Percentiles rank a stretch among this genome's conserved stretches.
Conservation (phyloP, 805 yeast species). For the Pichia cabralensis region DNA sequence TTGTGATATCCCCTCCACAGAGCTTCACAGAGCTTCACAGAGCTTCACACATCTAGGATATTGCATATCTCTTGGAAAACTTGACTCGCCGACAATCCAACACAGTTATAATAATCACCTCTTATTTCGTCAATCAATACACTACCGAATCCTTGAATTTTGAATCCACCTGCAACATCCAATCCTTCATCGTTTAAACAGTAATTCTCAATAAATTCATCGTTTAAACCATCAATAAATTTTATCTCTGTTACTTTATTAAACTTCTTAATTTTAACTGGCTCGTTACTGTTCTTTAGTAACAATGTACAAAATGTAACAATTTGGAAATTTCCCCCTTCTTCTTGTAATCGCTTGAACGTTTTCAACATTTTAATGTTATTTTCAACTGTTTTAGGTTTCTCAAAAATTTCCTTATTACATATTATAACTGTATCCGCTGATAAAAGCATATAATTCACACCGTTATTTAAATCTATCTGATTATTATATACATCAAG, state of each 20-base stretch:
- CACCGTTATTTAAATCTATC: constrained; percentile 6
- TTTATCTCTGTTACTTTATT: constrained; percentile 20
- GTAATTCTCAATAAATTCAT: constrained; percentile 50
- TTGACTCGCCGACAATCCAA: constrained; percentile 69
- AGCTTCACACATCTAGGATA: too few relatives aligned
- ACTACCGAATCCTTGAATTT: constrained; percentile 67
- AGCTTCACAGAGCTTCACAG: too few relatives aligned
- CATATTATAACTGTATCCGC: constrained; percentile 76
- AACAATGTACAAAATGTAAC: constrained; percentile 10
- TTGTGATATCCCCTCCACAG: too few relatives aligned
- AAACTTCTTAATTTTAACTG: not conserved
- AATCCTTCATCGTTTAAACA: constrained; percentile 64
- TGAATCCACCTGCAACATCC: constrained; percentile 88
- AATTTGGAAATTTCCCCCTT: constrained; percentile 12
- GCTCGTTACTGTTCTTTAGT: not conserved
- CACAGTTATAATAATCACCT: constrained; percentile 82
- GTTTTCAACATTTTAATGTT: constrained; percentile 40
- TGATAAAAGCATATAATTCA: constrained; percentile 31
- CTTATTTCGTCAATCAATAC: constrained; percentile 48
- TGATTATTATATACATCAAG: constrained; percentile 40
- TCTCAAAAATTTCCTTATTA: constrained; percentile 59
- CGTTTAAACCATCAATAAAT: constrained; percentile 37
- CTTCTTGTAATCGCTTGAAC: constrained; percentile 33
- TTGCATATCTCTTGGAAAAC: constrained; percentile 31
- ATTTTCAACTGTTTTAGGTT: constrained; percentile 52